These are phyloP conservation scores for Solanum pinnatisectum DNA, from an alignment of 257 asterid genomes.

Conservation along the genomic window DNA sequence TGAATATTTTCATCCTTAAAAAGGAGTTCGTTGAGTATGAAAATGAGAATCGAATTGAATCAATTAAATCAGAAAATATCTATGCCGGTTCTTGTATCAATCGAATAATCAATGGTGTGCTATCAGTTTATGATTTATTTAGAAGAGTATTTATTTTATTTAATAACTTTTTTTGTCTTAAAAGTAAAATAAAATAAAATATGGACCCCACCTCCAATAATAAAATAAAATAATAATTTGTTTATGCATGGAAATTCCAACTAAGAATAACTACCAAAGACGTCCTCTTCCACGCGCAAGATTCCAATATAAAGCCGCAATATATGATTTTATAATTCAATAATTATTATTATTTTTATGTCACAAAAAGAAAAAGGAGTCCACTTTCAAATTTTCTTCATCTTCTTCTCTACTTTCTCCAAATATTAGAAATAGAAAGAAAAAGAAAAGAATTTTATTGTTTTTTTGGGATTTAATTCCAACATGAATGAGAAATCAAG, in stretches of 20 bases:
- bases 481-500: constrained; percentile 29
- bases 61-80: neutral
- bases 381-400: neutral
- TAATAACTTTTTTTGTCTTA: too few relatives aligned
- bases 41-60: neutral
- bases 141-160: neutral
- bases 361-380: neutral
- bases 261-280: constrained; percentile 2
- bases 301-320: neutral
- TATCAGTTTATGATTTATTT: neutral
- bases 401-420: neutral
- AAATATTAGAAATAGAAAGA: neutral
- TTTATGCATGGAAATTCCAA: neutral
- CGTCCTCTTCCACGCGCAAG: constrained; percentile 1
- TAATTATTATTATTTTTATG: neutral
- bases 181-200: neutral
- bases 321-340: neutral
- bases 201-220: neutral
- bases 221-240: neutral
- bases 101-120: too few relatives aligned
- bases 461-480: neutral
- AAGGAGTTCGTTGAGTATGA: neutral
- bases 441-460: neutral
- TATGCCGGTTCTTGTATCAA: neutral
- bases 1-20: neutral